These are phyloP conservation scores for Amoebophrya sp. DNA, from an alignment of 169 alveolate species.

Conservation along the genomic window DNA sequence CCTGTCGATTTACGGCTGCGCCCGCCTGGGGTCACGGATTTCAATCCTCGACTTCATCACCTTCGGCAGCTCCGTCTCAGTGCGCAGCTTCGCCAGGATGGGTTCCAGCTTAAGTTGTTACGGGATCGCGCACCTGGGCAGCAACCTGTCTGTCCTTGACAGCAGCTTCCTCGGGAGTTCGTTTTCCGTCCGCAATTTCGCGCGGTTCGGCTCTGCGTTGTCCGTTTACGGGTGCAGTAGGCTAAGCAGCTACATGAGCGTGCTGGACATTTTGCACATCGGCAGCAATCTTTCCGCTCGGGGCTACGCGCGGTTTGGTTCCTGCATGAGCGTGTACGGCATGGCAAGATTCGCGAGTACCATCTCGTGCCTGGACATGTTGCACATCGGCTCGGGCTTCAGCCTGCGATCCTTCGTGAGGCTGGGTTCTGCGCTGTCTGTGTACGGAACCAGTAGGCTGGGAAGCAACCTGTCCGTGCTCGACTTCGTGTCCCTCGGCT, in stretches of 20 bases:
- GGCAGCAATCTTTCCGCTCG: slow-evolving; percentile 19
- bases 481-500: neutral
- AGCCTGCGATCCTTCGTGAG: neutral
- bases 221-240: neutral
- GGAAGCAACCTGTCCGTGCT: neutral
- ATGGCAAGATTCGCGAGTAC: neutral
- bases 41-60: neutral
- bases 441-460: neutral
- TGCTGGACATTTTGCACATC: neutral
- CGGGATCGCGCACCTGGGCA: slow-evolving; percentile 11
- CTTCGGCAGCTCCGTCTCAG: neutral
- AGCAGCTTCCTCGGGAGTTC: slow-evolving; percentile 12
- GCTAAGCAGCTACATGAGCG: neutral
- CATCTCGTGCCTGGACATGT: neutral
- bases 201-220: neutral
- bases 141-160: slow-evolving; percentile 8
- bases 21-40: neutral
- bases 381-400: slow-evolving; percentile 4
- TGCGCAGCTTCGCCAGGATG: neutral
- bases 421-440: slow-evolving; percentile 13
- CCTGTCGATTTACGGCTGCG: neutral
- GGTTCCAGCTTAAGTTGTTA: neutral
- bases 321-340: neutral
- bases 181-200: slow-evolving; percentile 12
- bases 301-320: neutral